phyloP scores from a whole-genome alignment of 2,329 filamentous ascomycete genomes.

The Nemania sp. region DNA sequence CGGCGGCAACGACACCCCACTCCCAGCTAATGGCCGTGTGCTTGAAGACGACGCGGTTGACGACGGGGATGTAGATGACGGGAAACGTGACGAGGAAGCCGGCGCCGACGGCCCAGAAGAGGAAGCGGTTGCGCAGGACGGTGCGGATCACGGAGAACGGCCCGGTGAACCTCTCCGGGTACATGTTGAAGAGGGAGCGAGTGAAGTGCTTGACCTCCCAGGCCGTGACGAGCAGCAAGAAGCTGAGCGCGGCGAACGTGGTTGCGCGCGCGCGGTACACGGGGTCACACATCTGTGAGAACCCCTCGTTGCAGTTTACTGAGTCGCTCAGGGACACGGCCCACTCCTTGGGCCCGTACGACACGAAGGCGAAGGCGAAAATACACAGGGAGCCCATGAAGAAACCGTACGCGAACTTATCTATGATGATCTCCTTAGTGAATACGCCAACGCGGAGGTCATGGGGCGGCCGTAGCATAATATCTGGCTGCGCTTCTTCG shows the following conservation, averaged over 20 bases:
- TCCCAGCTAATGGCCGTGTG: conserved; percentile 77
- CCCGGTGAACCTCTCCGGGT: conserved; percentile 61
- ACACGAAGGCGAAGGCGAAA: conserved; percentile 69
- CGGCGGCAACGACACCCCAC: conserved; percentile 75
- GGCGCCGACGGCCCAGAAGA: conserved; percentile 72
- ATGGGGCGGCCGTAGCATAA: conserved; percentile 74
- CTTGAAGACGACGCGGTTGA: conserved; percentile 76
- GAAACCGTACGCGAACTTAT: conserved; percentile 74
- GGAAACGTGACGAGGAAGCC: conserved; percentile 72
- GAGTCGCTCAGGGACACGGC: conserved; percentile 40
- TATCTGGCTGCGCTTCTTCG: conserved; percentile 75
- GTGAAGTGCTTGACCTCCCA: conserved; percentile 81
- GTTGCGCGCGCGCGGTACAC: conserved; percentile 75
- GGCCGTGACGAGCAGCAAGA: conserved; percentile 74
- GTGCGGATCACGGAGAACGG: conserved; percentile 65
- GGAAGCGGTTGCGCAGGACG: conserved; percentile 76
- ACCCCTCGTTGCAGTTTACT: conserved; percentile 68
- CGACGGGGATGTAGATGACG: conserved; percentile 74
- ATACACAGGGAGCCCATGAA: conserved; percentile 73
- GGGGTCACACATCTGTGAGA: conserved; percentile 62
- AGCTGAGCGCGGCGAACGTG: conserved; percentile 76
- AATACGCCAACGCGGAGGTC: conserved; percentile 71
- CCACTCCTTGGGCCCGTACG: conserved; percentile 55
- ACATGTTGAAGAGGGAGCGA: conserved; percentile 76
- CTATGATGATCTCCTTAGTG: conserved; percentile 72